Conservation (phyloP, 768 basidiomycete genomes). For the Tylopilus vinaceipallidus region DNA sequence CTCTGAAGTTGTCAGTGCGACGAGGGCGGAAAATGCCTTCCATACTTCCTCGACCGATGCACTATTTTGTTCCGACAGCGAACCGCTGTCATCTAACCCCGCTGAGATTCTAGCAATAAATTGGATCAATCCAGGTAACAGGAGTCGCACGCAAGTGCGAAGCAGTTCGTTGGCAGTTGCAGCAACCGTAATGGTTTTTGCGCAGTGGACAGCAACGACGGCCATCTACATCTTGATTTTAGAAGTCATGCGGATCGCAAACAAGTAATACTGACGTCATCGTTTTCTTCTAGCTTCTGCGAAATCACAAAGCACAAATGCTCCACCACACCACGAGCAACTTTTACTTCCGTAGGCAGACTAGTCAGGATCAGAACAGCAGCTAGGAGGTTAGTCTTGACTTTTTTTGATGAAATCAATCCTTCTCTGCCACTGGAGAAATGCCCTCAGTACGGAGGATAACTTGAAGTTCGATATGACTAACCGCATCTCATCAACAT, state of each 20-base stretch:
- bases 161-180: conserved; percentile 68
- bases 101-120: conserved; percentile 71
- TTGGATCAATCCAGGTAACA: conserved; percentile 81
- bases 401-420: conserved; percentile 70
- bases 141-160: conserved; percentile 63
- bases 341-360: conserved; percentile 59
- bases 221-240: conserved; percentile 49
- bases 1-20: conserved; percentile 52
- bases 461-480: conserved; percentile 22
- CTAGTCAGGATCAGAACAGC: conserved; percentile 83
- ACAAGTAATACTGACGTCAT: conserved; percentile 54
- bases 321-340: conserved; percentile 76
- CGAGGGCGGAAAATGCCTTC: conserved; percentile 73
- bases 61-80: conserved; percentile 52
- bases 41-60: conserved; percentile 75
- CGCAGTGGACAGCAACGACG: conserved; percentile 86
- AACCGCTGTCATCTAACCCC: conserved; percentile 54
- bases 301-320: conserved; percentile 82
- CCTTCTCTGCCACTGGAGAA: conserved; percentile 73
- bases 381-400: conserved; percentile 88
- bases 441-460: conserved; percentile 4
- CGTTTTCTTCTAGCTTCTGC: conserved; percentile 68
- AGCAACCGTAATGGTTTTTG: conserved; percentile 77
- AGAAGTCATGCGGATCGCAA: neutral
- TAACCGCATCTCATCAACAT: conserved; percentile 91